A percentile compares a stretch with the other conserved stretches of the same genome.
These are phyloP conservation scores for Aeminium ludgeri DNA, from an alignment of 495 filamentous ascomycete genomes.

Conservation along the genomic window DNA sequence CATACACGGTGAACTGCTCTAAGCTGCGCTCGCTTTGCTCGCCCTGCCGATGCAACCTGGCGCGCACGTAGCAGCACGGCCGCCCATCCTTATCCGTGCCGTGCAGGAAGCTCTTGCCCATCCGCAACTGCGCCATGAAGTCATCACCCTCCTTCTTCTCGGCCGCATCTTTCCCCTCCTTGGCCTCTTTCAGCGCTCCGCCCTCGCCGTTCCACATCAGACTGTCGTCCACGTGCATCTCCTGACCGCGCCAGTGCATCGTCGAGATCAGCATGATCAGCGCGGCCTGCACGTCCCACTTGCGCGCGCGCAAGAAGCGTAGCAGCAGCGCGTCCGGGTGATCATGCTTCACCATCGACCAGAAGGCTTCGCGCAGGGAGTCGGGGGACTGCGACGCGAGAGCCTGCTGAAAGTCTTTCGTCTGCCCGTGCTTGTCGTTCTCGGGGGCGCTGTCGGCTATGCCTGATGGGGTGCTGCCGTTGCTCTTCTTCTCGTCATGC, in stretches of 20 bases:
- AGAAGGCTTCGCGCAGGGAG: constrained; percentile 65
- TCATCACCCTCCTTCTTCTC: constrained; percentile 56
- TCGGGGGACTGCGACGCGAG: constrained; percentile 60
- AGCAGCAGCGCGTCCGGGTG: constrained; percentile 77
- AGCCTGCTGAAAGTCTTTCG: constrained; percentile 67
- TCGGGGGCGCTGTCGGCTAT: constrained; percentile 31
- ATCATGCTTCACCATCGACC: constrained; percentile 93
- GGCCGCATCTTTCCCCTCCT: constrained; percentile 34
- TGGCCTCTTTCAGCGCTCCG: constrained; percentile 40
- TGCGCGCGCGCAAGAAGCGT: constrained; percentile 79
- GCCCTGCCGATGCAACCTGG: constrained; percentile 58
- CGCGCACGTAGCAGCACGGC: constrained; percentile 76
- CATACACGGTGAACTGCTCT: constrained; percentile 81
- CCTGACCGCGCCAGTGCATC: constrained; percentile 72
- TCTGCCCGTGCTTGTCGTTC: constrained; percentile 88
- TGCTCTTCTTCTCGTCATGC: constrained; percentile 30
- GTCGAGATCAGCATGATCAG: constrained; percentile 88
- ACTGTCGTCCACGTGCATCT: constrained; percentile 74
- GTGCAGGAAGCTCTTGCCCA: constrained; percentile 93
- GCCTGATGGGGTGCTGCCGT: too few relatives aligned
- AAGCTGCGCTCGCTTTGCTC: constrained; percentile 68
- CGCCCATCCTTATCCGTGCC: constrained; percentile 70
- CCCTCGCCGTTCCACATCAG: constrained; percentile 68
- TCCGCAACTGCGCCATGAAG: constrained; percentile 66
- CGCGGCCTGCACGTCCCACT: constrained; percentile 90